These are phyloP conservation scores for Citrus maxima DNA, from an alignment of 345 rosid species.

Conservation along the genomic window DNA sequence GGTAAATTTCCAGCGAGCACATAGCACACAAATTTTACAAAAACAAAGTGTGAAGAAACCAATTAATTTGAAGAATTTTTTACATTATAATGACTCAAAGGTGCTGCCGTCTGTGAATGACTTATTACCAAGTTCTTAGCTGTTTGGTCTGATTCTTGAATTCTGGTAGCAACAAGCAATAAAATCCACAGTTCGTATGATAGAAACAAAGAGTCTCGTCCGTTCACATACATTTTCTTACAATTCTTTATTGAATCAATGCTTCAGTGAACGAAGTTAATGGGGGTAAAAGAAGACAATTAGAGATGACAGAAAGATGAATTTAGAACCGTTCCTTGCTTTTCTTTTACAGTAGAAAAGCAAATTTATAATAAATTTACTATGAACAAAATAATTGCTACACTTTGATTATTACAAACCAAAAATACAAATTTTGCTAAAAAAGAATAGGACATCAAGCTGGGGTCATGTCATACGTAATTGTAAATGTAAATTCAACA, in stretches of 20 bases:
- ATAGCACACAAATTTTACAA: not conserved
- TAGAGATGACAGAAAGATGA: not conserved
- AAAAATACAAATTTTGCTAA: not conserved
- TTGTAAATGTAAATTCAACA: not conserved
- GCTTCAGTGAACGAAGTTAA: not conserved
- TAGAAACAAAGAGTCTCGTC: conserved; percentile 6
- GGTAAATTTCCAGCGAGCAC: not conserved
- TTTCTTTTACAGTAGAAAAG: not conserved
- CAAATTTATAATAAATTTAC: not conserved
- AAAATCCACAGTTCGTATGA: not conserved
- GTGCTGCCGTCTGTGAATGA: not conserved
- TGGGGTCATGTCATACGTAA: conserved; percentile 12
- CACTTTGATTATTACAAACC: not conserved
- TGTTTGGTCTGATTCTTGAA: not conserved
- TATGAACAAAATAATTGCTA: not conserved
- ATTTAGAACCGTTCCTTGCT: not conserved
- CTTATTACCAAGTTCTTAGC: not conserved
- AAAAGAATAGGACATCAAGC: conserved; percentile 26
- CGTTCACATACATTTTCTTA: not conserved
- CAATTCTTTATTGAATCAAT: not conserved
- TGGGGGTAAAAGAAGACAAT: not conserved
- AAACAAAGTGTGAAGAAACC: not conserved
- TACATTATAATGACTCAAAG: not conserved
- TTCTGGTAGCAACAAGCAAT: not conserved
- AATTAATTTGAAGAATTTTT: not conserved